These are phyloP conservation scores for Ambispora gerdemannii DNA, from an alignment of 192 early-diverging fungal species.

Conservation along the genomic window DNA sequence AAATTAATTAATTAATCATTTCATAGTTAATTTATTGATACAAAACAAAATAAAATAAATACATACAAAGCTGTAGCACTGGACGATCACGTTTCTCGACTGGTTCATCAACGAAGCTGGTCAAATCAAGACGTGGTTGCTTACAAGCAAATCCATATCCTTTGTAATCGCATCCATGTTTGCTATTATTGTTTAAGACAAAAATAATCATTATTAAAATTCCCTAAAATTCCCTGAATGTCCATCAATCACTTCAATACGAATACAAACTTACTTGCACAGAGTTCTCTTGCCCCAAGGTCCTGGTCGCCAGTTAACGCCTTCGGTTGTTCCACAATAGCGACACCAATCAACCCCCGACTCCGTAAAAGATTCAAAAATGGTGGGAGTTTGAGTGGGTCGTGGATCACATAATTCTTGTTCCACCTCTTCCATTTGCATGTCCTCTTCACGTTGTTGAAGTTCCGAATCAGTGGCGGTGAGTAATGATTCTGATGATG, in stretches of 20 bases:
- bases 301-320: constrained; percentile 86
- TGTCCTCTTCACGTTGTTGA: neutral
- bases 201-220: constrained; percentile 17
- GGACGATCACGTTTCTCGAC: constrained; percentile 77
- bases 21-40: constrained; percentile 12
- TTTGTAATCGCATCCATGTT: constrained; percentile 94
- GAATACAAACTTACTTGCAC: constrained; percentile 68
- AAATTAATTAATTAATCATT: too few species aligned
- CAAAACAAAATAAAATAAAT: constrained; percentile 25
- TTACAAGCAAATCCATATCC: constrained; percentile 92
- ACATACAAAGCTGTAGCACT: constrained; percentile 80
- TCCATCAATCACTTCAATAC: neutral
- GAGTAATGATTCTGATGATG: neutral
- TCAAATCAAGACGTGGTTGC: constrained; percentile 79
- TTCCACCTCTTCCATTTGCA: constrained; percentile 13
- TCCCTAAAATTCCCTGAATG: neutral
- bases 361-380: constrained; percentile 63
- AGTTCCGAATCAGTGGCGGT: neutral
- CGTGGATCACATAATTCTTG: constrained; percentile 1
- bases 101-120: constrained; percentile 69
- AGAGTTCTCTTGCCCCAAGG: constrained; percentile 93
- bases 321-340: constrained; percentile 88
- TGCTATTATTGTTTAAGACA: constrained; percentile 43
- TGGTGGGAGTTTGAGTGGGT: constrained; percentile 46
- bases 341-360: constrained; percentile 81